Base-by-base conservation (phyloP, 345 rosid species). In the Aquilaria malaccensis region DNA sequence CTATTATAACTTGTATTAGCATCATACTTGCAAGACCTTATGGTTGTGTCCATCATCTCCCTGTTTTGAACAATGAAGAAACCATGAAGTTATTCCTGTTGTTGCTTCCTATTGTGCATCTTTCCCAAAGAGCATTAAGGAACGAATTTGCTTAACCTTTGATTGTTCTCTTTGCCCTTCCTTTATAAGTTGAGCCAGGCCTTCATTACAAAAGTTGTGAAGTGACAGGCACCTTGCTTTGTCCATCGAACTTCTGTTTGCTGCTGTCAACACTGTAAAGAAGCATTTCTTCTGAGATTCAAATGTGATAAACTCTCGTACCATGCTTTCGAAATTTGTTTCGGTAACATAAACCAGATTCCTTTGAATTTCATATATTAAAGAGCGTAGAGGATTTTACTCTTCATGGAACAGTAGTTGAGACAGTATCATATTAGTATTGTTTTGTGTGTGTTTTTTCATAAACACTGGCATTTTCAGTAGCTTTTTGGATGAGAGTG, bases 331-430 rank as follows among this genome's bases (percentile, higher is more conserved):
- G 6, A 11, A 11, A n/a, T 45, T 32, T 0, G 5, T 30, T 13
- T 59, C 61, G 10, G 22, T 50, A 10, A 54, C 45, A 10, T 45
- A 55, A 12, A 70, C 56, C 56, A 70, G 15, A 50, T 50, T 64
- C 43, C 65, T 59, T 2, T 33, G 53, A 14, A 56, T 56, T 9
- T 77, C 77, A 29, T 53, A 81, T 76, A n/a, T 78, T 52, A 55
- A 77, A 58, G 0, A 78, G 61, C 22, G 72, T 78, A 76, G 11
- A 77, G 72, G 7, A 77, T 67, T 48, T 62, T 68, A 37, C 54
- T 64, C 51, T 63, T 22, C 11, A 59, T 63, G 29, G 56, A 37
- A 10, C 1, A 73, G 70, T n/a, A 10, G 41, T 67, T 71, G 32
- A 22, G 22, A 22, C 1, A 1, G 22, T 22, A 22, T 22, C 22